Percentiles rank a stretch among this genome's conserved stretches.
Evolutionary conservation across 352 stramenopile species (phyloP).

Genomic region (Pythium folliculosum): DNA sequence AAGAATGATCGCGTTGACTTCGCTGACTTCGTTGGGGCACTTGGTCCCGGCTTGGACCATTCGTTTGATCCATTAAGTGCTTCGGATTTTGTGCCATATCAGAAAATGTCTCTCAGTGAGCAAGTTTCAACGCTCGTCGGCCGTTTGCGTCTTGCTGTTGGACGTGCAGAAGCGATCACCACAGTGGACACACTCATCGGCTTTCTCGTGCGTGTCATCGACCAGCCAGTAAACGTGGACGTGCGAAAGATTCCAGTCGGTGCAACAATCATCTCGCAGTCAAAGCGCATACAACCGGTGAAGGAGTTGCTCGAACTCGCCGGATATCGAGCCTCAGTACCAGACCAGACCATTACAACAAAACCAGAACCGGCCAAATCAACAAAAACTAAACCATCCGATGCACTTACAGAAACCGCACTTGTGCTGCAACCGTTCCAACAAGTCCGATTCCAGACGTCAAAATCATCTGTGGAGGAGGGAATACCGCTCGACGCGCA

Average conservation of each 20-base stretch:
- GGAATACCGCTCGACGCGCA: slow-evolving; percentile 25
- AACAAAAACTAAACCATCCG: neutral
- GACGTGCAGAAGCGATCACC: slow-evolving; percentile 19
- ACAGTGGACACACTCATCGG: slow-evolving; percentile 37
- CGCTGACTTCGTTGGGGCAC: slow-evolving; percentile 53
- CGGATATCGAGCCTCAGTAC: slow-evolving; percentile 31
- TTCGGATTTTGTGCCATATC: slow-evolving; percentile 17
- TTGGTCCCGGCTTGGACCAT: slow-evolving; percentile 59
- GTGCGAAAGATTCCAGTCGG: slow-evolving; percentile 38
- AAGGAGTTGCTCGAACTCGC: slow-evolving; percentile 40
- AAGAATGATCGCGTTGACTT: slow-evolving; percentile 54
- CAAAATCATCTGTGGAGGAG: neutral
- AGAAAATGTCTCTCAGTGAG: slow-evolving; percentile 43
- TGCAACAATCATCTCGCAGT: slow-evolving; percentile 27
- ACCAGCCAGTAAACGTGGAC: slow-evolving; percentile 42
- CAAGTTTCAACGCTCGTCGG: slow-evolving; percentile 43
- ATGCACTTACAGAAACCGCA: neutral
- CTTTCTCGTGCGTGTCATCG: slow-evolving; percentile 35
- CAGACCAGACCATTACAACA: neutral
- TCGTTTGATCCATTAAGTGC: slow-evolving; percentile 34
- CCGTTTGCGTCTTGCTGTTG: slow-evolving; percentile 36
- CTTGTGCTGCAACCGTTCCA: slow-evolving; percentile 39
- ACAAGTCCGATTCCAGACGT: slow-evolving; percentile 46
- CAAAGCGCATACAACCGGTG: slow-evolving; percentile 29
- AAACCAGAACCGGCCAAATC: neutral